Evolutionary conservation across 1,284 basidiomycete species (phyloP).

Genomic region (Paramarasmius palmivorus): DNA sequence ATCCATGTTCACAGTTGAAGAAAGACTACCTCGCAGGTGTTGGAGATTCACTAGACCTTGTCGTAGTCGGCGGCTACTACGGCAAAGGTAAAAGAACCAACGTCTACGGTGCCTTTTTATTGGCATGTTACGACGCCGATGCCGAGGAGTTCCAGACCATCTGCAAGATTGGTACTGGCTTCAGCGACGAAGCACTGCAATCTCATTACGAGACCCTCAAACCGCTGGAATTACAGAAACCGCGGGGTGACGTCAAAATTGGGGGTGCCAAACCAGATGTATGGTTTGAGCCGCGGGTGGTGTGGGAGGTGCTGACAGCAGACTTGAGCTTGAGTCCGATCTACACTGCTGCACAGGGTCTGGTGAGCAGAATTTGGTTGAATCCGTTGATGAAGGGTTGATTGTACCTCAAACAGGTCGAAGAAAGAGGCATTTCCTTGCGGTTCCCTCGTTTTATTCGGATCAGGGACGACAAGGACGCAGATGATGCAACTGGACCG

Average conservation of each 20-base stretch:
- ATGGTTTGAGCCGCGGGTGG: slow-evolving; percentile 93
- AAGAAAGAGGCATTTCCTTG: slow-evolving; percentile 88
- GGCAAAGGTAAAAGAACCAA: slow-evolving; percentile 98
- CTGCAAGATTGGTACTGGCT: slow-evolving; percentile 99
- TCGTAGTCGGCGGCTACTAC: slow-evolving; percentile 95
- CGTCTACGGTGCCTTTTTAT: slow-evolving; percentile 93
- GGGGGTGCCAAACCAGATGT: slow-evolving; percentile 93
- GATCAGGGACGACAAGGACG: slow-evolving; percentile 90
- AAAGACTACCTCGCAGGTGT: slow-evolving; percentile 98
- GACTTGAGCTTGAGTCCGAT: slow-evolving; percentile 96
- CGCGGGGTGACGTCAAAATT: slow-evolving; percentile 78
- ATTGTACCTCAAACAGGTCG: slow-evolving; percentile 52
- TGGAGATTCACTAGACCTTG: slow-evolving; percentile 96
- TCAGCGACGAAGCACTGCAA: slow-evolving; percentile 89
- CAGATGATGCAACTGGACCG: slow-evolving; percentile 89
- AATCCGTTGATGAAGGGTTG: slow-evolving; percentile 10
- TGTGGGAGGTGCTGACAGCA: slow-evolving; percentile 98
- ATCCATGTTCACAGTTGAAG: slow-evolving; percentile 67
- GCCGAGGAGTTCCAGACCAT: slow-evolving; percentile 93
- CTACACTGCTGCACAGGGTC: slow-evolving; percentile 95
- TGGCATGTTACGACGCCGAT: slow-evolving; percentile 93
- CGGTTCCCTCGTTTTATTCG: slow-evolving; percentile 95
- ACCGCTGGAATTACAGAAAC: slow-evolving; percentile 70
- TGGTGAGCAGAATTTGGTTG: slow-evolving; percentile 62
- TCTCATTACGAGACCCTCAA: slow-evolving; percentile 84